Conservation (phyloP, 1,139 yeast species). For the Pneumocystis carinii region DNA sequence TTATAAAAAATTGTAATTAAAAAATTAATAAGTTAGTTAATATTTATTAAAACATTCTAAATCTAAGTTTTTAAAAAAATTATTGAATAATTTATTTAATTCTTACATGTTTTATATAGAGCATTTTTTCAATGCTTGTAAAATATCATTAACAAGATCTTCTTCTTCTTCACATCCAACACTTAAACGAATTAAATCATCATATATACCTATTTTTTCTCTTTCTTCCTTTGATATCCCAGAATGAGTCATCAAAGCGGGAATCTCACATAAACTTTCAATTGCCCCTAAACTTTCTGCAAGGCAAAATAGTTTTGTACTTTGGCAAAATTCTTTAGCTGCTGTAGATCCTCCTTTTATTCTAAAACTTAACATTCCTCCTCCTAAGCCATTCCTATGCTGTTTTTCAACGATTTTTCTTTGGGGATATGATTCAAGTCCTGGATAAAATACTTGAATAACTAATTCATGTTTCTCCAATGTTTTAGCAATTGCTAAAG, state of each 20-base stretch:
- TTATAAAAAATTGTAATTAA: too few species aligned
- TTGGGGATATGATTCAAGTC: conserved; percentile 50
- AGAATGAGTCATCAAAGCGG: conserved; percentile 80
- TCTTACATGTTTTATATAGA: conserved; percentile 12
- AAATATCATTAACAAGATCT: conserved; percentile 59
- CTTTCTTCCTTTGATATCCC: conserved; percentile 74
- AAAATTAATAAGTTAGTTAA: too few species aligned
- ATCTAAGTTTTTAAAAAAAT: too few species aligned
- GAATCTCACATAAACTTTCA: conserved; percentile 75
- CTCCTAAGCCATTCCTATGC: conserved; percentile 77
- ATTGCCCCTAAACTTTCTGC: conserved; percentile 89
- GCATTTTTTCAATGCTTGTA: conserved; percentile 45
- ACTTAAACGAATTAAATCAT: conserved; percentile 66
- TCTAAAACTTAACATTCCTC: conserved; percentile 85
- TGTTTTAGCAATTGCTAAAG: conserved; percentile 57
- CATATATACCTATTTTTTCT: conserved; percentile 67
- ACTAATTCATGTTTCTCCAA: conserved; percentile 41
- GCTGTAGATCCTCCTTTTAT: conserved; percentile 67
- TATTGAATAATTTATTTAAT: too few species aligned
- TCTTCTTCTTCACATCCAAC: conserved; percentile 80
- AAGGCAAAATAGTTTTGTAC: conserved; percentile 63
- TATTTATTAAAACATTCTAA: too few species aligned
- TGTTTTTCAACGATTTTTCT: conserved; percentile 52
- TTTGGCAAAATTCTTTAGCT: conserved; percentile 58
- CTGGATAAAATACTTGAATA: conserved; percentile 66